Conservation (phyloP, 225 moss, liverwort and hornwort species). For the Pseudisothecium myosuroides region DNA sequence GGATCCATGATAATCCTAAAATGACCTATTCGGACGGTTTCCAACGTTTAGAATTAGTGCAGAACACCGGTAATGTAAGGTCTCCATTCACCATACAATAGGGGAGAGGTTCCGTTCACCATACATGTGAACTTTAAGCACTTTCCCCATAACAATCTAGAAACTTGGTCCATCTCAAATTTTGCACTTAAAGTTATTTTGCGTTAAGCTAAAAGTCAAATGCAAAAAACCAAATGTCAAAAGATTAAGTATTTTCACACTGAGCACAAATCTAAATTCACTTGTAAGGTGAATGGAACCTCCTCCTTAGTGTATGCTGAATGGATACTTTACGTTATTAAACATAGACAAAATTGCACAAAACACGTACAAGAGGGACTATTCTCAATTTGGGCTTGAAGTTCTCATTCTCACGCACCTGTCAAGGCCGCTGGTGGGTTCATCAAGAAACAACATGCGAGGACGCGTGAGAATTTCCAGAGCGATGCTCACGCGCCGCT, state of each 20-base stretch:
- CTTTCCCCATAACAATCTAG: not conserved
- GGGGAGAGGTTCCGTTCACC: not conserved
- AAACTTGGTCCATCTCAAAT: not conserved
- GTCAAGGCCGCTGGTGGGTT: conserved; percentile 89
- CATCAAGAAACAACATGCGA: conserved; percentile 74
- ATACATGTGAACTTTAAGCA: not conserved
- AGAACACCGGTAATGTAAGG: not conserved
- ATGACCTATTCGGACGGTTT: not conserved
- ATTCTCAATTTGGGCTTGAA: not conserved
- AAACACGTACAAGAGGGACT: not conserved
- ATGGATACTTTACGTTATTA: not conserved
- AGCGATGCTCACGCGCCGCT: conserved; percentile 77
- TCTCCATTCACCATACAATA: not conserved
- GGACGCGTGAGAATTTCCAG: conserved; percentile 73
- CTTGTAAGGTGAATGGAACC: not conserved
- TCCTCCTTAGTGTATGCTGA: not conserved
- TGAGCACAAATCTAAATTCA: not conserved
- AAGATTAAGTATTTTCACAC: not conserved
- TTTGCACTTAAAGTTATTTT: not conserved
- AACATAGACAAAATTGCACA: not conserved
- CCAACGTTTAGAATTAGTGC: not conserved
- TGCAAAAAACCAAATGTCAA: not conserved
- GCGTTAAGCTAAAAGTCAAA: not conserved
- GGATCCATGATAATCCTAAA: not conserved
- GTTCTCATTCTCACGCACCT: conserved; percentile 17